Evolutionary conservation across 202 grass and related monocot genomes (phyloP), one percentile per base, ranked within the genome.

Genomic region (Eragrostis tef): DNA sequence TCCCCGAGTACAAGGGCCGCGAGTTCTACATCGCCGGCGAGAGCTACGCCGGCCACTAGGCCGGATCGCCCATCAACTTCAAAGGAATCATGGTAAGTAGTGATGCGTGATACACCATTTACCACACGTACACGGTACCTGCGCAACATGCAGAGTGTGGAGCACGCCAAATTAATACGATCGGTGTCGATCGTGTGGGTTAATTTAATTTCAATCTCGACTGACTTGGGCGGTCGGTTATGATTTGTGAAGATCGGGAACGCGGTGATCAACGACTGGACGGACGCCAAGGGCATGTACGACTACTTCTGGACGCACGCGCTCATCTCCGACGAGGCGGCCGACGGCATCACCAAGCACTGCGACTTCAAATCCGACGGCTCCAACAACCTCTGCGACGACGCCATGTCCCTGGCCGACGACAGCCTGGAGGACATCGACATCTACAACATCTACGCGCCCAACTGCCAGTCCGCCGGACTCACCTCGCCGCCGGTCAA

Each of bases 301-400:
- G 95, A 98, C 52, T 98, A 83, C 74, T 93, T 87, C 75, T 95
- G 95, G 95, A 95, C 92, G 46, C 95, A 98, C 60, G 95, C 90
- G 64, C 79, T 98, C 73, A 95, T 95, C 75, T 91, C 90, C 4
- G 92, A 98, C 70, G 79, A 85, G 46, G 20, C 87, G 19, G 80
- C 82, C 12, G 62, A 67, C 11, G 71, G 54, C 7, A 94, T 98
- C 87, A 68, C 9, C 82, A 74, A 58, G 79, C 21, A 82, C 86
- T 98, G 92, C 81, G 89, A 98, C 81, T 94, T 98, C 88, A 88
- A 70, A 3, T 34, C 2, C 39, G 64, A 2, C 42, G 58, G 1
- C 4, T 6, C 31, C 0, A 25, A 14, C 68, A 0, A 25, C 39
- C 73, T 65, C 67, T 98, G 94, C 79, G 9, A 29, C 0, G 50